Base-by-base conservation (phyloP, 495 filamentous ascomycete genomes). In the Lasiosphaeria ovina region DNA sequence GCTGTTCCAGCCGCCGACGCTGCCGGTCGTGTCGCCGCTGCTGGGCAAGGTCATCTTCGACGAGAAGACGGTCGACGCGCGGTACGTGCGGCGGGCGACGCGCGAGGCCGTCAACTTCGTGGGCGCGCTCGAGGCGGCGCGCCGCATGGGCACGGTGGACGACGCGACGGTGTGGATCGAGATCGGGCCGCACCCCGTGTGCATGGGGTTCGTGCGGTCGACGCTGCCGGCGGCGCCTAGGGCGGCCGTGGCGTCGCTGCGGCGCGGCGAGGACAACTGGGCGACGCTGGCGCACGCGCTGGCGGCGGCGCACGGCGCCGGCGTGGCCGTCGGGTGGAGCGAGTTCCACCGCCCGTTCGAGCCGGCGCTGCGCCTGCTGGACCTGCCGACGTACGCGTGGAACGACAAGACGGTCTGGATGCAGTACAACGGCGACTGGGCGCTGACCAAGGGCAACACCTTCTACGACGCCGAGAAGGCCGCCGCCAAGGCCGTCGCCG, bases 371-470 rank as follows among this genome's bases (percentile, higher is more conserved):
- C 60, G 54, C 7, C 54, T 62, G 0, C 54, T 89, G 17, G 73
- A 74, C 36, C 67, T 77, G 74, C 79, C 31, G 83, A 84, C 64
- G 69, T 83, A 24, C 68, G 57, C 85, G 73, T 32, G 60, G 75
- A 85, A 90, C 62, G 68, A 81, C 36, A 89, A 89, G 75, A 84
- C 84, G 59, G 86, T 87, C 69, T 90, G 88, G 88, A 82, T 89
- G 32, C 72, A 81, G 0, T 89, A 89, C 65, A 75, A 76, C 42
- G 81, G 85, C 58, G 86, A 69, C 79, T 79, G 66, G 72, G 79
- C 16, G 81, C 57, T 89, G 49, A 85, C 83, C 60, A 87, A 87
- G 64, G 86, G 86, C 35, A 70, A 66, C 35, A 60, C 85, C 12
- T 66, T 85, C 33, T 77, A 82, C 65, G 77, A 81, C 14, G 68